phyloP scores from a whole-genome alignment of 371 early-diverging fungal species.

The Furculomyces boomerangus region DNA sequence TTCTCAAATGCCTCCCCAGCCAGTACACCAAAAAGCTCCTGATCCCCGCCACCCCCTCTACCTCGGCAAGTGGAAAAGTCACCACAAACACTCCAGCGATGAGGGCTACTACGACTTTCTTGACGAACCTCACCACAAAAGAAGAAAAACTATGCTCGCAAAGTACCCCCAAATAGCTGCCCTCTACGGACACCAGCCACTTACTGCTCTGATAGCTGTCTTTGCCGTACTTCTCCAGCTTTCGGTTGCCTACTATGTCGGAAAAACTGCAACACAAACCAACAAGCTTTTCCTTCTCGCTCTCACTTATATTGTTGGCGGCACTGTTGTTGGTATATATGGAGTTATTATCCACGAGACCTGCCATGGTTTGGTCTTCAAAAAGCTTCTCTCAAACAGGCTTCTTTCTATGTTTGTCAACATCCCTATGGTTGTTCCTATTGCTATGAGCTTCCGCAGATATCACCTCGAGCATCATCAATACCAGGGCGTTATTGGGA shows the following conservation, averaged over 20 bases:
- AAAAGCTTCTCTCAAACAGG: constrained; percentile 46
- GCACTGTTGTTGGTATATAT: constrained; percentile 49
- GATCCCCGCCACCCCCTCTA: constrained; percentile 66
- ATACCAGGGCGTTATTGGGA: constrained; percentile 86
- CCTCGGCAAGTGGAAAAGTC: constrained; percentile 62
- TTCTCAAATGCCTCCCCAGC: no score
- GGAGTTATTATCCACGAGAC: constrained; percentile 83
- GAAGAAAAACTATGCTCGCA: constrained; percentile 65
- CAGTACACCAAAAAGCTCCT: no score
- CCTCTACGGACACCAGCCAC: constrained; percentile 66
- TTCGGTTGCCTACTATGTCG: constrained; percentile 53
- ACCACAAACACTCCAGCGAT: constrained; percentile 34
- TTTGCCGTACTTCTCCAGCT: constrained; percentile 46
- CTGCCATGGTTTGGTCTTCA: constrained; percentile 61
- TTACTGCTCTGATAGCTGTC: constrained; percentile 49
- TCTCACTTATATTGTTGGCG: constrained; percentile 65
- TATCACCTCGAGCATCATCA: constrained; percentile 94
- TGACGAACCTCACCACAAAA: constrained; percentile 89
- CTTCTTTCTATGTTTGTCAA: constrained; percentile 68
- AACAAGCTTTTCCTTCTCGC: constrained; percentile 32
- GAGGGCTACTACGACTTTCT: constrained; percentile 48
- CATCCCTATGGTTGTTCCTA: constrained; percentile 63
- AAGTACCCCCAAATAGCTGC: constrained; percentile 69
- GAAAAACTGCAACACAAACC: constrained; percentile 32
- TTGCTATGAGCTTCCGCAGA: constrained; percentile 70